A percentile compares a stretch with the other conserved stretches of the same genome.
phyloP scores from a whole-genome alignment of 257 asterid species.

The Scutellaria barbata region DNA sequence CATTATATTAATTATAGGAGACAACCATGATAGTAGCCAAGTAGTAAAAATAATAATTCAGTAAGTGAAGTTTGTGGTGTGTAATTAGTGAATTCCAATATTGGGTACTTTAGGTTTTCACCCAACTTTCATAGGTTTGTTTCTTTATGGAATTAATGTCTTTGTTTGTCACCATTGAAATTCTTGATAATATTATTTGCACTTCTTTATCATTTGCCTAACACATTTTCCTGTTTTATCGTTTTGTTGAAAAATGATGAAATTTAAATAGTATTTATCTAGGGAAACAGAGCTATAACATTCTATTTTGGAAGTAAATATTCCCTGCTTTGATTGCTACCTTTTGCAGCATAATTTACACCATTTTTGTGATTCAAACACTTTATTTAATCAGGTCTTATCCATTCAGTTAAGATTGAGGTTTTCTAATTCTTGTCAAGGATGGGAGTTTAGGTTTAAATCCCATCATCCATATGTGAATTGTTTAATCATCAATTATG shows the following conservation, averaged over 20 bases:
- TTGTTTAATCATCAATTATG: too few species aligned
- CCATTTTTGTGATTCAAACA: slow-evolving; percentile 3
- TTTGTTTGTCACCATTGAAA: slow-evolving; percentile 32
- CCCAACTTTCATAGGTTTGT: slow-evolving; percentile 53
- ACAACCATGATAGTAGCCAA: too few species aligned
- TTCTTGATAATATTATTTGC: slow-evolving; percentile 2
- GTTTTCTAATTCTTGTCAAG: neutral
- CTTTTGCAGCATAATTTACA: neutral
- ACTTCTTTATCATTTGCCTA: slow-evolving; percentile 39
- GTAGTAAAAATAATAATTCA: neutral
- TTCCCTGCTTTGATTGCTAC: slow-evolving; percentile 16
- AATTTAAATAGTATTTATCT: slow-evolving; percentile 9
- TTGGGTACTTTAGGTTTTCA: slow-evolving; percentile 46
- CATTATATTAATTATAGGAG: neutral
- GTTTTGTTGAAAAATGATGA: slow-evolving; percentile 19
- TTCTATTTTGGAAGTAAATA: slow-evolving; percentile 27
- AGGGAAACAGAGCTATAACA: slow-evolving; percentile 29
- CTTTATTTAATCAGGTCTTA: neutral
- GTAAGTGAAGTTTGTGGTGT: slow-evolving; percentile 50
- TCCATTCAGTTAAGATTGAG: neutral
- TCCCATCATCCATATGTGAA: too few species aligned
- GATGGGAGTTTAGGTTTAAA: neutral
- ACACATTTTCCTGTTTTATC: slow-evolving; percentile 27
- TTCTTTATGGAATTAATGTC: slow-evolving; percentile 37
- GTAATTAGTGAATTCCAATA: slow-evolving; percentile 34